A percentile compares a stretch with the other conserved stretches of the same genome.
phyloP scores from a whole-genome alignment of 129 eudicot genomes.

The Scalesia atractyloides region DNA sequence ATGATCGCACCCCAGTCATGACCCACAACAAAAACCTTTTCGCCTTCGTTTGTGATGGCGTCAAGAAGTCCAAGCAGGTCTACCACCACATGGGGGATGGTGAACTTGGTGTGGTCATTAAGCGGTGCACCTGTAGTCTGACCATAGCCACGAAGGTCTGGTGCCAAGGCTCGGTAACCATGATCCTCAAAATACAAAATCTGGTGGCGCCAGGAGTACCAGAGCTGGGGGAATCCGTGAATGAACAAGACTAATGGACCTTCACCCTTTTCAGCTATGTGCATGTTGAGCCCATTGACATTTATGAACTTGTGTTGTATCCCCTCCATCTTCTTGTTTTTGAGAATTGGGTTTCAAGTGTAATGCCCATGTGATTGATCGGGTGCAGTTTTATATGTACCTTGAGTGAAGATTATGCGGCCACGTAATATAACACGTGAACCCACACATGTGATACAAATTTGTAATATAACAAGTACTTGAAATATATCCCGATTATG shows the following conservation, averaged over 20 bases:
- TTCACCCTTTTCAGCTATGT: slow-evolving; percentile 37
- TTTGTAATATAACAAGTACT: too few species aligned
- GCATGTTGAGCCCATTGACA: slow-evolving; percentile 35
- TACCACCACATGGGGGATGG: slow-evolving; percentile 38
- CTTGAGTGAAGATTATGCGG: too few species aligned
- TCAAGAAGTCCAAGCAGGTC: slow-evolving; percentile 39
- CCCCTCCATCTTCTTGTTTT: slow-evolving; percentile 30
- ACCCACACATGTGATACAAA: too few species aligned
- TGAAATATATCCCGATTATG: too few species aligned
- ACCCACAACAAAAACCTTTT: slow-evolving; percentile 43
- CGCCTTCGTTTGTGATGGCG: neutral
- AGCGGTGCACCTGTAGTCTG: slow-evolving; percentile 33
- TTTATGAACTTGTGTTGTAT: slow-evolving; percentile 28
- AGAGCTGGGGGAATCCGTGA: slow-evolving; percentile 55
- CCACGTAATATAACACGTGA: too few species aligned
- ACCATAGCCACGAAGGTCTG: slow-evolving; percentile 50
- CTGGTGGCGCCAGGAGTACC: slow-evolving; percentile 33
- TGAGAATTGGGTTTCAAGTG: neutral
- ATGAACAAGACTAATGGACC: slow-evolving; percentile 41
- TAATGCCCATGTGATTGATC: neutral
- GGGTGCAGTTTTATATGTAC: neutral
- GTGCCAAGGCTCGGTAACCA: slow-evolving; percentile 48
- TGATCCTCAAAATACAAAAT: slow-evolving; percentile 29
- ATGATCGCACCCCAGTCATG: slow-evolving; percentile 64
- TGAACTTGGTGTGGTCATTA: slow-evolving; percentile 38